These are phyloP conservation scores for Amyloporia xantha DNA, from an alignment of 768 basidiomycete species.

Conservation along the genomic window DNA sequence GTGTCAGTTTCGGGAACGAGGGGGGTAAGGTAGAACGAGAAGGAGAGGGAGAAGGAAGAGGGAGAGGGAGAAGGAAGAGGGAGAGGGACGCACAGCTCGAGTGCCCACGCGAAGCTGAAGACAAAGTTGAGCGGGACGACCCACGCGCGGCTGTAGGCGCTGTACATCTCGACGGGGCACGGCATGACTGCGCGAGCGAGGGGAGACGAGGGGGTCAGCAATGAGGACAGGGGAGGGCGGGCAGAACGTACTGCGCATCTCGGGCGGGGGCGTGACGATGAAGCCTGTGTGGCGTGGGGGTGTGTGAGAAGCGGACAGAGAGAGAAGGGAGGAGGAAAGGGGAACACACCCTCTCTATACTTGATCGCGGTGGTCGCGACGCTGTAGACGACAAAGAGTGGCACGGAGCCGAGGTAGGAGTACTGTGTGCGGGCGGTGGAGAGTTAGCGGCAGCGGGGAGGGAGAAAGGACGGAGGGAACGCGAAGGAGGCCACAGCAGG, in stretches of 20 bases:
- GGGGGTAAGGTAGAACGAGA: neutral
- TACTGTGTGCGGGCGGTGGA: slow-evolving; percentile 36
- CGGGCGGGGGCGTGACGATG: neutral
- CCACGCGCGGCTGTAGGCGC: slow-evolving; percentile 37
- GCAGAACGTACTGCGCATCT: neutral
- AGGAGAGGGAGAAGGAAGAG: neutral
- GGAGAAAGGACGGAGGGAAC: neutral
- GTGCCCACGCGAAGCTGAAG: slow-evolving; percentile 66
- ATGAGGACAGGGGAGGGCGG: neutral
- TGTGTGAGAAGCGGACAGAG: too few species aligned
- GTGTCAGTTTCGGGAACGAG: too few species aligned
- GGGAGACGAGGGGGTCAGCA: too few species aligned
- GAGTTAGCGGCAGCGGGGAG: too few species aligned
- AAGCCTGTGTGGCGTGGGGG: slow-evolving; percentile 40
- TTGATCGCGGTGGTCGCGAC: slow-evolving; percentile 59
- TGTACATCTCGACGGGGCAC: slow-evolving; percentile 49
- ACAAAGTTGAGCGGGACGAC: slow-evolving; percentile 66
- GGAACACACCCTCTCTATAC: slow-evolving; percentile 60
- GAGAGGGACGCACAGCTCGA: slow-evolving; percentile 56
- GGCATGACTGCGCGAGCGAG: slow-evolving; percentile 42
- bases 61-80: too few species aligned
- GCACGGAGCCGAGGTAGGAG: slow-evolving; percentile 70
- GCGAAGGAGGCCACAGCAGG: neutral
- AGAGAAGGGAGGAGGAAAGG: slow-evolving; percentile 6
- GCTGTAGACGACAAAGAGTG: slow-evolving; percentile 57